Evolutionary conservation across 495 filamentous ascomycete genomes (phyloP), one percentile per base, ranked within the genome.

Genomic region (Penicillium pancosmium): DNA sequence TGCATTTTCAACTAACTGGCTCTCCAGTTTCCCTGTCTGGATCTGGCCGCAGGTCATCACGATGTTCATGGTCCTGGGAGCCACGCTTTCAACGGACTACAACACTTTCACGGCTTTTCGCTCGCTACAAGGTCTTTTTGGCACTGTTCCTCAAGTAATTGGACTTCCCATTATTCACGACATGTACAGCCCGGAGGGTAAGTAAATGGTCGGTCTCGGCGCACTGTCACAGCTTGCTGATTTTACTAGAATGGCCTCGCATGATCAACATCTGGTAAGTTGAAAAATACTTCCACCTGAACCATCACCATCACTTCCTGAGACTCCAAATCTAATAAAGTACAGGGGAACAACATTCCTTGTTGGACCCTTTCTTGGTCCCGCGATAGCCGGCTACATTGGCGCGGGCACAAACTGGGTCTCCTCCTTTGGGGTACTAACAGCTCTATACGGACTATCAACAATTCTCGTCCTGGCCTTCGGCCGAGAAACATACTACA

Each of bases 41-140:
- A 73, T 84, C 38, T 84, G 78, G 77, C 76, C 79, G 5, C 80
- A 82, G 52, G 64, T 84, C 18, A 68, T 82, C 27, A 72, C 76
- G 11, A 70, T 73, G 55, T 71, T 80, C 35, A 73, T 80, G 67
- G 74, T 80, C 3, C 68, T 83, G 46, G 78, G 75, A 11, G 77
- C 79, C 5, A 74, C 79, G 1, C 67, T 78, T 1, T 76, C 80
- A 7, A 69, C 74, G 13, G 65, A 69, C 46, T 84, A 75, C 56
- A 68, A 71, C 3, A 68, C 70, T 25, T 84, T 83, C 60, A 83
- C 80, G 0, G 68, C 73, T 9, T 77, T 76, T 56, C 78, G 82
- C 15, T 75, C 80, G n/a, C 70, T 85, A 18, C 82, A 84, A 56
- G 81, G 80, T 15, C 73, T 83, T 33, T 76, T 82, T 59, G 74